Base-by-base conservation (phyloP, 352 stramenopile genomes). In the Saprolegnia parasitica region DNA sequence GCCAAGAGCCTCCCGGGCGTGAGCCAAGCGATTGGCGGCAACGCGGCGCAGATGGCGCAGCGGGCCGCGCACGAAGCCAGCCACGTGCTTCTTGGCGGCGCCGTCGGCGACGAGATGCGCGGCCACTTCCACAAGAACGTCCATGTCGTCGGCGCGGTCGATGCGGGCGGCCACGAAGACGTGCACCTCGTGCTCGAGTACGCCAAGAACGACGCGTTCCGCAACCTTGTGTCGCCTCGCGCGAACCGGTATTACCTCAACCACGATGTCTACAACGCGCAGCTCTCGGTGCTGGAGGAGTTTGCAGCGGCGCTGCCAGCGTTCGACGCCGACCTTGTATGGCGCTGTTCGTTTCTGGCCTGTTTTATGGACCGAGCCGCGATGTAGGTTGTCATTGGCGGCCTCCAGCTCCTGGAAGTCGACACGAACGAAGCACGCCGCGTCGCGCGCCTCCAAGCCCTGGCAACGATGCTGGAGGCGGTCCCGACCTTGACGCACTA, bases 231-330 rank as follows among this genome's bases (percentile, higher is more conserved):
- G 35, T 89, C 86, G 5, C 84, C 84, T 16, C 84, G 86, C 42
- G 86, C 86, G 45, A 93, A 93, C 70, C 75, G 86, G 13, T 93
- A 93, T 66, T 93, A 93, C 61, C 76, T 93, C 20, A 93, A 93
- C 73, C 86, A 93, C 72, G 86, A 93, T 65, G 87, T 92, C 37
- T 84, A 93, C 74, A 93, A 93, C 60, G 84, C 86, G 15, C 80
- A 78, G 8, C 65, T 93, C 47, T 92, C 86, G 16, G 86, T 92
- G 35, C 65, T 93, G 10, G 86, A 93, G 63, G 81, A 88, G 60
- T 93, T 93, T 71, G 84, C 88, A 65, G 35, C 77, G 9, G 77
- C 79, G 6, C 61, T 93, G 13, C 77, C 86, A 5, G 63, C 52
- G 1, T 93, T 93, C 65, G 56, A 77, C 8, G 81, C 86, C 0